Conservation (phyloP, 2,329 filamentous ascomycete species). For the Bisporella sp. region DNA sequence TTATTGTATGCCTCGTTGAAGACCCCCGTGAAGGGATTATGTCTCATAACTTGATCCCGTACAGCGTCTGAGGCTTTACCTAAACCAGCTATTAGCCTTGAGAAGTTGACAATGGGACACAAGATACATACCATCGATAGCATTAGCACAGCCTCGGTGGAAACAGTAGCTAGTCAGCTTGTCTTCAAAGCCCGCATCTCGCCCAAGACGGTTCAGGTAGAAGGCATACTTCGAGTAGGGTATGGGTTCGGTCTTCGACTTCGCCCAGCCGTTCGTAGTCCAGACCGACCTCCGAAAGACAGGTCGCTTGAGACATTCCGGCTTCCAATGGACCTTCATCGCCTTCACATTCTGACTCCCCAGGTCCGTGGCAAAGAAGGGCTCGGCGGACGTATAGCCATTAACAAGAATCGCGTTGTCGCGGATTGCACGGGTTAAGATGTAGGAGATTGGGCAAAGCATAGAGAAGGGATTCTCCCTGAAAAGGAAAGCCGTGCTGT, state of each 20-base stretch:
- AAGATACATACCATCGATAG: slow-evolving; percentile 14
- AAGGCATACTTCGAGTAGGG: slow-evolving; percentile 14
- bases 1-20: slow-evolving; percentile 15
- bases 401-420: slow-evolving; percentile 14
- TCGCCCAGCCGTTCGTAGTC: slow-evolving; percentile 7
- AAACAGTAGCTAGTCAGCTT: slow-evolving; percentile 19
- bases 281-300: slow-evolving; percentile 14
- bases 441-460: slow-evolving; percentile 16
- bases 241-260: slow-evolving; percentile 15
- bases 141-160: slow-evolving; percentile 13
- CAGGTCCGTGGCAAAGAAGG: slow-evolving; percentile 16
- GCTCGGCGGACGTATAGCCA: slow-evolving; percentile 11
- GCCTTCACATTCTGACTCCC: slow-evolving; percentile 7
- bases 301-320: slow-evolving; percentile 10
- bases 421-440: slow-evolving; percentile 12
- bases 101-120: not conserved
- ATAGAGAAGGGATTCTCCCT: slow-evolving; percentile 15
- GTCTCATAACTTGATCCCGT: slow-evolving; percentile 16
- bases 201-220: slow-evolving; percentile 14
- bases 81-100: slow-evolving; percentile 2
- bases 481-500: slow-evolving; percentile 18
- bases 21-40: slow-evolving; percentile 11
- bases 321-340: slow-evolving; percentile 18
- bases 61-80: slow-evolving; percentile 12
- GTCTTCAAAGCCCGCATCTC: slow-evolving; percentile 8